These are phyloP conservation scores for Chaetomiaceae sp. DNA, from an alignment of 2,329 filamentous ascomycete species.

Conservation along the genomic window DNA sequence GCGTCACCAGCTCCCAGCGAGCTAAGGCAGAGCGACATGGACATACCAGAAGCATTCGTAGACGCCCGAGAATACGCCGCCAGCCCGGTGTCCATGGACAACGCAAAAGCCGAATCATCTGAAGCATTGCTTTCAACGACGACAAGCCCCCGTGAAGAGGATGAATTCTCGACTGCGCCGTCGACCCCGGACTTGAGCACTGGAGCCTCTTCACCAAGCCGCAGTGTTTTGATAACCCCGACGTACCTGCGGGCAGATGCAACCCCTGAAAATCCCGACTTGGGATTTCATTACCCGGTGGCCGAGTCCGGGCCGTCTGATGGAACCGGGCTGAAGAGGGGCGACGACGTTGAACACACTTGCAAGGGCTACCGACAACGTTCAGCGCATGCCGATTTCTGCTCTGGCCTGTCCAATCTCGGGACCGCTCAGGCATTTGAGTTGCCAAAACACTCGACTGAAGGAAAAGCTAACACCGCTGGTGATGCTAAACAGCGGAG, in stretches of 20 bases:
- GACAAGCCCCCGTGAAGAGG: constrained; percentile 15
- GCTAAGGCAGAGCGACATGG: constrained; percentile 12
- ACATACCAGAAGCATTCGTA: constrained; percentile 16
- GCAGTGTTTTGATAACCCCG: constrained; percentile 28
- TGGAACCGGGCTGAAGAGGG: background rate
- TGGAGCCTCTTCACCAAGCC: constrained; percentile 27
- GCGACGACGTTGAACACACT: background rate
- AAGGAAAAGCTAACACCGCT: background rate
- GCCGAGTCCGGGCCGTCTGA: constrained; percentile 14
- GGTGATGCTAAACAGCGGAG: background rate
- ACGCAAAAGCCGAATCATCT: background rate
- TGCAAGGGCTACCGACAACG: background rate
- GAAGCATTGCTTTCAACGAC: constrained; percentile 1
- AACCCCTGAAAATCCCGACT: constrained; percentile 10
- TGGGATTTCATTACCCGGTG: constrained; percentile 11
- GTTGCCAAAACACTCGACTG: background rate
- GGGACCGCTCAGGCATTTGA: background rate
- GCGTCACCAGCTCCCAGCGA: background rate
- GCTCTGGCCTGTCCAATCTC: background rate
- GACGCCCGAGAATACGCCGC: constrained; percentile 17
- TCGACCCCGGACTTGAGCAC: constrained; percentile 29
- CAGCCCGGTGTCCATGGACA: constrained; percentile 2
- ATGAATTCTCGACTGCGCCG: constrained; percentile 25
- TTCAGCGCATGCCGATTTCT: background rate
- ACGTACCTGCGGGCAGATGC: constrained; percentile 15